Evolutionary conservation across 2,329 filamentous ascomycete species (phyloP), one percentile per base, ranked within the genome.

Genomic region (Exophiala oligosperma): DNA sequence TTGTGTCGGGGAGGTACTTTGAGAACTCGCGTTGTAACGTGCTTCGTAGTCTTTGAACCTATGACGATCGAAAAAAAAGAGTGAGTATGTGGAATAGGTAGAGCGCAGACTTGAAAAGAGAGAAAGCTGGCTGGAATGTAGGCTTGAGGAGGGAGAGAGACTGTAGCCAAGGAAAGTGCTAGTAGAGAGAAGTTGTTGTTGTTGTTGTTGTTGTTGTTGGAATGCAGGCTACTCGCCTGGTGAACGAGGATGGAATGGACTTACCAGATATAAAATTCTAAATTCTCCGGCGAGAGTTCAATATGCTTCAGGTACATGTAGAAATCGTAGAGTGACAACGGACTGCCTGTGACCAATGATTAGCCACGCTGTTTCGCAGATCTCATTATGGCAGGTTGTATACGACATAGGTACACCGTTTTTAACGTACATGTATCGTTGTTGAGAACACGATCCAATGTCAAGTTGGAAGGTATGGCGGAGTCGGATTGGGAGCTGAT

Each of bases 281-380:
- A 37, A 51, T 62, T 62, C 57, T 62, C 60, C 2, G 48, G 56
- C 2, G 60, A 62, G 43, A 59, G 3, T 40, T 62, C 60, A 46
- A 62, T 62, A 49, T 62, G 60, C 50, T 62, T 62, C 37, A 62
- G 60, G 40, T 62, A 62, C 60, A 62, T 62, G 53, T 62, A 62
- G 52, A 62, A 62, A 40, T 62, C 60, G 38, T 59, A 62, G 35
- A 62, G 38, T 7, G 56, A 59, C 47, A 62, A 50, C 4, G 60
- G 60, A 43, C 60, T 62, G 49, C 60, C 60, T 62, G 23, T 38
- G 6, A 28, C 24, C n/a, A 57, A 28, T 29, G 35, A 24, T n/a
- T 17, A 26, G 17, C 17, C 17, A 17, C 17, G 17, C 17, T 17
- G 17, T 17, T 17, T 17, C 17, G 17, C 17, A 17, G 17, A 17